Evolutionary conservation across 306 rosid species (phyloP).

Genomic region (Canavalia gladiata): DNA sequence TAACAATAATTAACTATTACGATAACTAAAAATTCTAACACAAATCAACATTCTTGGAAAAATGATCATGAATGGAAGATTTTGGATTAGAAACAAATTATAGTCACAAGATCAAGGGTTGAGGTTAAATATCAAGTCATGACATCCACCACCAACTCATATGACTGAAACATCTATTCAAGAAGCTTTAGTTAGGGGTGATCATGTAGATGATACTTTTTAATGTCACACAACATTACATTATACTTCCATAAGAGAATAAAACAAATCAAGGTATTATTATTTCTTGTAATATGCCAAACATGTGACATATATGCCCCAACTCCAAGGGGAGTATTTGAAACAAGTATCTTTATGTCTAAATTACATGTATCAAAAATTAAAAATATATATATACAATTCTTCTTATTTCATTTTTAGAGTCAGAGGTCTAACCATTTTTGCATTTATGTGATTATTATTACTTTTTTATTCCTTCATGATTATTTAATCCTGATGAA

Average conservation of each 20-base stretch:
- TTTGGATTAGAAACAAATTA: background rate
- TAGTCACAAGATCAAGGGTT: background rate
- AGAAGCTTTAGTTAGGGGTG: background rate
- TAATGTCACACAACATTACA: background rate
- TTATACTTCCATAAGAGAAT: background rate
- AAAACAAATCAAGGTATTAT: background rate
- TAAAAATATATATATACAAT: background rate
- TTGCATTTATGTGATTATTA: too few relatives aligned
- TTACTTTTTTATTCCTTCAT: too few relatives aligned
- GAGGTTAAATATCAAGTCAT: background rate
- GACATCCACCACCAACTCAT: background rate
- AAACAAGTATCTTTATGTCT: background rate
- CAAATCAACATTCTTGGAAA: too few relatives aligned
- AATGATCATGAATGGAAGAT: background rate
- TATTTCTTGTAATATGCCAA: background rate
- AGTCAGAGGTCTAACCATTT: too few relatives aligned
- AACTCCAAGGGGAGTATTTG: background rate
- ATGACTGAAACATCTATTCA: background rate
- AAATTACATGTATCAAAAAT: background rate
- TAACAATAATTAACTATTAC: too few relatives aligned
- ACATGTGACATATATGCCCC: background rate
- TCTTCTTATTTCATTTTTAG: background rate
- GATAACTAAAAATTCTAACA: too few relatives aligned
- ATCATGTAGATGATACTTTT: background rate
- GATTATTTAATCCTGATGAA: too few relatives aligned